Evolutionary conservation across 805 yeast species (phyloP).

Genomic region (Yamadazyma tumulicola): DNA sequence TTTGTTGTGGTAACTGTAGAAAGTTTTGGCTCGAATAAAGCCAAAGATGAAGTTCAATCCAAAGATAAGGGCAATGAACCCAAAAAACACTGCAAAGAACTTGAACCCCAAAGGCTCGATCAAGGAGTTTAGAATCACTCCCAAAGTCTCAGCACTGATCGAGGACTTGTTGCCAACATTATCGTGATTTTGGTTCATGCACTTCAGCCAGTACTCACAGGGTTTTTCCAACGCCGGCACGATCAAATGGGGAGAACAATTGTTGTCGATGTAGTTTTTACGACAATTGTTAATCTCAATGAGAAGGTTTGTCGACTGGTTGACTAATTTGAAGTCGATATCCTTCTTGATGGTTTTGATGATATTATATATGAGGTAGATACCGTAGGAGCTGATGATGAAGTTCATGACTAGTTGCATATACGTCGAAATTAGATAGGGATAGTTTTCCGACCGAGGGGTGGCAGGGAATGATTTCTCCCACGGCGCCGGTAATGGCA

Average conservation of each 20-base stretch:
- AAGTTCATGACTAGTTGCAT: conserved; percentile 54
- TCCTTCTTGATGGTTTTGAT: conserved; percentile 53
- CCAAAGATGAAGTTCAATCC: conserved; percentile 65
- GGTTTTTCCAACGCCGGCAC: conserved; percentile 56
- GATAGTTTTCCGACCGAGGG: conserved; percentile 46
- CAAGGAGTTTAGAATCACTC: conserved; percentile 57
- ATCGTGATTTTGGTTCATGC: conserved; percentile 55
- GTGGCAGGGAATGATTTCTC: conserved; percentile 50
- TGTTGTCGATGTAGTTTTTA: conserved; percentile 49
- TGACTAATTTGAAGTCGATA: conserved; percentile 47
- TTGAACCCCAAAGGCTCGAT: conserved; percentile 67
- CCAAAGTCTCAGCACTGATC: conserved; percentile 60
- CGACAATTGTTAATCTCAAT: conserved; percentile 55
- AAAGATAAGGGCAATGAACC: conserved; percentile 47
- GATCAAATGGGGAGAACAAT: conserved; percentile 52
- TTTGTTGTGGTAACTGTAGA: too few species aligned
- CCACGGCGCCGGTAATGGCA: conserved; percentile 62
- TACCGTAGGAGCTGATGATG: conserved; percentile 41
- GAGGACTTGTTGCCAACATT: conserved; percentile 47
- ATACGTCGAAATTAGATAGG: conserved; percentile 60
- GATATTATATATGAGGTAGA: conserved; percentile 41
- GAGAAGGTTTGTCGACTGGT: conserved; percentile 41
- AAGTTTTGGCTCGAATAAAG: conserved; percentile 54
- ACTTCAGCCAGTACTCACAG: conserved; percentile 61
- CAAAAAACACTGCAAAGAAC: conserved; percentile 44